Evolutionary conservation across 495 filamentous ascomycete genomes (phyloP).

Genomic region (Parathielavia hyrcaniae): DNA sequence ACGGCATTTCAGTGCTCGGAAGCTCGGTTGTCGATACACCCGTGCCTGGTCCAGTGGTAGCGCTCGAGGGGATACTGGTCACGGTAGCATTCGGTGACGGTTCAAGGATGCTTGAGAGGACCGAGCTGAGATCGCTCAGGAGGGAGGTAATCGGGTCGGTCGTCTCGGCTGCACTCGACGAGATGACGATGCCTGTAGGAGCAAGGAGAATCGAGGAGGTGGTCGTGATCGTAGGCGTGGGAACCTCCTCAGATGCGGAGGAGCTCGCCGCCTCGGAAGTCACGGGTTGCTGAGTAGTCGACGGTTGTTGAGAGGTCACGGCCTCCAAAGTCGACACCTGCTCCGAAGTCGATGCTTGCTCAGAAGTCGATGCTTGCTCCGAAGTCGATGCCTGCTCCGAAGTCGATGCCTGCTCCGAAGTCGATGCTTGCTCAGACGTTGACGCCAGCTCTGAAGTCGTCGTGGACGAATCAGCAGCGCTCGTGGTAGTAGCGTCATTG

Average conservation of each 20-base stretch:
- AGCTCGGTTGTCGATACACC: not conserved
- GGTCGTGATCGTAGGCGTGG: not conserved
- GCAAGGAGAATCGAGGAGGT: constrained; percentile 12
- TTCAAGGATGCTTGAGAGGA: not conserved
- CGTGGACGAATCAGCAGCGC: not conserved
- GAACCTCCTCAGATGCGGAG: not conserved
- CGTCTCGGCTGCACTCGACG: not conserved
- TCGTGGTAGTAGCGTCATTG: not conserved
- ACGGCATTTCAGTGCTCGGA: not conserved
- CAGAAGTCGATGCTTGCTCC: too few species aligned
- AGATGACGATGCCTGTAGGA: constrained; percentile 18
- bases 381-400: too few species aligned
- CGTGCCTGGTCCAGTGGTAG: constrained; percentile 8
- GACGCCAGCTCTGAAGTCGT: not conserved
- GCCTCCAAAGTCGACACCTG: too few species aligned
- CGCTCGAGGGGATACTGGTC: not conserved
- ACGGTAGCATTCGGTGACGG: not conserved
- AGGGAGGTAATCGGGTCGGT: constrained; percentile 8
- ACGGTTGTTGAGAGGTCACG: too few species aligned
- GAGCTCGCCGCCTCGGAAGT: not conserved
- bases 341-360: too few species aligned
- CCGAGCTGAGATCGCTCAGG: constrained; percentile 1
- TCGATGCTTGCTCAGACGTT: too few species aligned
- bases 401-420: too few species aligned
- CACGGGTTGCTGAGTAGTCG: too few species aligned